Percentiles rank a stretch among this genome's conserved stretches.
Conservation (phyloP, 768 basidiomycete species). For the Thelephora ganbajun region DNA sequence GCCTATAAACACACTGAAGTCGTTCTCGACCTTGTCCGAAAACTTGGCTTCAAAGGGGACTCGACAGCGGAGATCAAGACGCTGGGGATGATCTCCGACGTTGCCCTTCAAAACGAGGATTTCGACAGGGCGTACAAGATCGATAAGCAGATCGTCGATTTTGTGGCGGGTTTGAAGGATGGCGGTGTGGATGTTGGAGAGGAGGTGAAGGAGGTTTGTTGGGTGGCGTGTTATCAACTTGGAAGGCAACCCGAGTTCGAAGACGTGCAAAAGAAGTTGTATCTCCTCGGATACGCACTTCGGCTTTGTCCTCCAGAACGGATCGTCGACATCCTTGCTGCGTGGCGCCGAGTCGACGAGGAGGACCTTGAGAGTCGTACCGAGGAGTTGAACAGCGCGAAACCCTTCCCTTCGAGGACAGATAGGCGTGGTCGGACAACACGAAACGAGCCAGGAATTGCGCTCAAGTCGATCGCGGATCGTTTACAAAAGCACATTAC, state of each 20-base stretch:
- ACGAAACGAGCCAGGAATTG: neutral
- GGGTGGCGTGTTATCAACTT: constrained; percentile 82
- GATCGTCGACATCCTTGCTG: constrained; percentile 59
- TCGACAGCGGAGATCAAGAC: constrained; percentile 66
- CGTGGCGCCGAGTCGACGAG: constrained; percentile 66
- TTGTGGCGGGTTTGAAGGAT: constrained; percentile 35
- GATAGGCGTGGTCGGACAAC: constrained; percentile 1
- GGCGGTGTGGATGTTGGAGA: constrained; percentile 24
- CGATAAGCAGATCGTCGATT: constrained; percentile 56
- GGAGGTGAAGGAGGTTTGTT: constrained; percentile 71
- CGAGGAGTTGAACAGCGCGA: constrained; percentile 17
- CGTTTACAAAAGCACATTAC: constrained; percentile 57
- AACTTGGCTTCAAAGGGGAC: constrained; percentile 70
- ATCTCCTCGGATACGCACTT: constrained; percentile 65
- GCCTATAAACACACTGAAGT: constrained; percentile 90
- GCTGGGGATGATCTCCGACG: constrained; percentile 82
- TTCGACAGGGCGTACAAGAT: constrained; percentile 61
- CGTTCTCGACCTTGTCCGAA: constrained; percentile 78
- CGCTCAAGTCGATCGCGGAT: constrained; percentile 32
- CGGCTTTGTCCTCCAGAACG: constrained; percentile 77
- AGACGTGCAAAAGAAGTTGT: constrained; percentile 52
- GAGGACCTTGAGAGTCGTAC: constrained; percentile 42
- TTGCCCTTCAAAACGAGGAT: constrained; percentile 75
- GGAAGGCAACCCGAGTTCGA: constrained; percentile 70
- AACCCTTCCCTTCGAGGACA: constrained; percentile 8